A percentile compares a stretch with the other conserved stretches of the same genome.
Conservation (phyloP, 1,139 yeast genomes). For the Debaryomycetaceae sp. region DNA sequence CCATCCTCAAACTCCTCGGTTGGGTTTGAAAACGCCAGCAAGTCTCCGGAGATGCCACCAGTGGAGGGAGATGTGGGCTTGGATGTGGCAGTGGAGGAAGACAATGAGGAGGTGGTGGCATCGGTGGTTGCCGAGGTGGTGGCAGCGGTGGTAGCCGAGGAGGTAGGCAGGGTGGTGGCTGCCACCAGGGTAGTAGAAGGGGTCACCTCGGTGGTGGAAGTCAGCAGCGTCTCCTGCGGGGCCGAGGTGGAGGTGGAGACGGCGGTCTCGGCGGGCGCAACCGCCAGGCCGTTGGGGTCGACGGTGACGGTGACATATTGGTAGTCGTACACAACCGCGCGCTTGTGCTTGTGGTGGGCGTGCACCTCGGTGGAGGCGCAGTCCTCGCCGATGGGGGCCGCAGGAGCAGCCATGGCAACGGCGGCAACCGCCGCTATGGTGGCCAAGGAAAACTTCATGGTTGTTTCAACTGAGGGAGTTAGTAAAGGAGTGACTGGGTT, state of each 20-base stretch:
- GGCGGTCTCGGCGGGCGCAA: slow-evolving; percentile 13
- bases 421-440: slow-evolving; percentile 36
- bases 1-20: slow-evolving; percentile 73
- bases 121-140: slow-evolving; percentile 25
- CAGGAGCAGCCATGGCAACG: slow-evolving; percentile 44
- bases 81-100: slow-evolving; percentile 15
- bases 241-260: slow-evolving; percentile 8
- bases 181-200: slow-evolving; percentile 10
- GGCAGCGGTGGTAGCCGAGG: slow-evolving; percentile 15
- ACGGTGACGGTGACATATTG: slow-evolving; percentile 44
- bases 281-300: slow-evolving; percentile 29
- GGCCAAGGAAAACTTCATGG: slow-evolving; percentile 29
- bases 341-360: slow-evolving; percentile 42
- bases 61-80: slow-evolving; percentile 24
- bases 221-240: slow-evolving; percentile 6
- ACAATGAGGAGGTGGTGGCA: slow-evolving; percentile 19
- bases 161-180: slow-evolving; percentile 13
- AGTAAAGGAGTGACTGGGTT: slow-evolving; percentile 6
- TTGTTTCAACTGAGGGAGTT: slow-evolving; percentile 2
- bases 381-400: slow-evolving; percentile 30
- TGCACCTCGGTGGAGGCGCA: slow-evolving; percentile 37
- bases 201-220: slow-evolving; percentile 9
- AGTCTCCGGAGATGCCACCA: slow-evolving; percentile 50
- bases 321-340: slow-evolving; percentile 35
- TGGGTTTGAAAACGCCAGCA: slow-evolving; percentile 51